phyloP scores from a whole-genome alignment of 2,329 filamentous ascomycete species.

The Apiospora sp. region DNA sequence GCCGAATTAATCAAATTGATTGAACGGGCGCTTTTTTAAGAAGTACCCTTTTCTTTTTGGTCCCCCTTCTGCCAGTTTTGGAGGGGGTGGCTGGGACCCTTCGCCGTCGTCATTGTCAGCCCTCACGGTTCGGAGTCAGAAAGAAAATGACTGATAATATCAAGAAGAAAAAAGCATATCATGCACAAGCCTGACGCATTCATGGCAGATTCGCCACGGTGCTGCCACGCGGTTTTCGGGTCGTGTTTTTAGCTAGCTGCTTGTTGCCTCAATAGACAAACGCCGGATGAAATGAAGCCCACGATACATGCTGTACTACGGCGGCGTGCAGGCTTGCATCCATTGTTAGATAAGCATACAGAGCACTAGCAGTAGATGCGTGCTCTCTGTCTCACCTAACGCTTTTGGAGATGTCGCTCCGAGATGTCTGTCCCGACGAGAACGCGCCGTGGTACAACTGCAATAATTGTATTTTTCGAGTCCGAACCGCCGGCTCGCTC shows the following conservation, averaged over 20 bases:
- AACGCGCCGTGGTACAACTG: neutral
- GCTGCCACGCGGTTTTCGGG: neutral
- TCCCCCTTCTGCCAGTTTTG: neutral
- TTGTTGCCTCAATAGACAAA: neutral
- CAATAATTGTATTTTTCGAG: neutral
- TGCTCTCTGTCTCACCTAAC: neutral
- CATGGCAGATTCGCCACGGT: neutral
- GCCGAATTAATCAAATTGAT: constrained; percentile 4
- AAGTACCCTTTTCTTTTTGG: neutral
- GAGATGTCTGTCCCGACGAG: neutral
- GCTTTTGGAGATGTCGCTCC: neutral
- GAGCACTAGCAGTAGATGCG: neutral
- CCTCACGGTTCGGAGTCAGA: neutral
- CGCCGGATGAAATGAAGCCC: neutral
- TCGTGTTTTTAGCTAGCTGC: neutral
- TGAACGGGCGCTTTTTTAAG: neutral
- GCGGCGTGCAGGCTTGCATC: neutral
- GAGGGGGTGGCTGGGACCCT: constrained; percentile 19
- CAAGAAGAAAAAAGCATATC: neutral
- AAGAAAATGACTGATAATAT: neutral
- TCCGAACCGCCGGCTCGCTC: neutral
- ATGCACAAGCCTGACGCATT: neutral
- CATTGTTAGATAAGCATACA: neutral
- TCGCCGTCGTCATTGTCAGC: neutral
- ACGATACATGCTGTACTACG: neutral